These are phyloP conservation scores for Sporobolomyces pararoseus DNA, from an alignment of 768 basidiomycete genomes.

Conservation along the genomic window DNA sequence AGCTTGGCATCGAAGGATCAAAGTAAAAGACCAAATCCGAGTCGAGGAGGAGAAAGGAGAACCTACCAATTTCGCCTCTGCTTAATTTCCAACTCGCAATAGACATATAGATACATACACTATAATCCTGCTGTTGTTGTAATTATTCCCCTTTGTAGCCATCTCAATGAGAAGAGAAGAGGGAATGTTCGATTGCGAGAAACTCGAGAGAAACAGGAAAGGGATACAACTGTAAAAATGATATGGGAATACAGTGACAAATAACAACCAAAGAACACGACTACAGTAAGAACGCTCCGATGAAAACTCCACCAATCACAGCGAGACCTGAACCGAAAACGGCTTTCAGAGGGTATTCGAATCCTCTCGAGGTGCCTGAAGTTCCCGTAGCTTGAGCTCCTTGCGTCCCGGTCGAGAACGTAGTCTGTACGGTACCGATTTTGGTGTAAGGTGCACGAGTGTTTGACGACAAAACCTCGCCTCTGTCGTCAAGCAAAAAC, in stretches of 20 bases:
- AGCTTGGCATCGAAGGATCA: slow-evolving; percentile 35
- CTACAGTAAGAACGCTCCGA: not conserved
- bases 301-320: not conserved
- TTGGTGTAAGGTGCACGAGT: slow-evolving; percentile 24
- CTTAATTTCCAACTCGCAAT: no score
- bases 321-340: not conserved
- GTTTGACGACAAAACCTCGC: slow-evolving; percentile 21
- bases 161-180: no score
- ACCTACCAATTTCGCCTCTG: no score
- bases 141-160: no score
- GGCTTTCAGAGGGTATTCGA: not conserved
- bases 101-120: not conserved
- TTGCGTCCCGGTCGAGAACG: not conserved
- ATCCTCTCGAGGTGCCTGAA: not conserved
- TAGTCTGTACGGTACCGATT: slow-evolving; percentile 20
- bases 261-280: not conserved
- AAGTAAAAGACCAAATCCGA: not conserved
- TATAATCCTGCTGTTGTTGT: no score
- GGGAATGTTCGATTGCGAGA: no score
- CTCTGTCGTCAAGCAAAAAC: not conserved
- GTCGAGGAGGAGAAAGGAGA: not conserved
- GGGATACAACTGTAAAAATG: no score
- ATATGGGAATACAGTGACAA: no score
- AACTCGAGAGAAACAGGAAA: no score
- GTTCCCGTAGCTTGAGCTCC: not conserved